These are phyloP conservation scores for Alternaria burnsii DNA, from an alignment of 2,329 filamentous ascomycete genomes.

Conservation along the genomic window DNA sequence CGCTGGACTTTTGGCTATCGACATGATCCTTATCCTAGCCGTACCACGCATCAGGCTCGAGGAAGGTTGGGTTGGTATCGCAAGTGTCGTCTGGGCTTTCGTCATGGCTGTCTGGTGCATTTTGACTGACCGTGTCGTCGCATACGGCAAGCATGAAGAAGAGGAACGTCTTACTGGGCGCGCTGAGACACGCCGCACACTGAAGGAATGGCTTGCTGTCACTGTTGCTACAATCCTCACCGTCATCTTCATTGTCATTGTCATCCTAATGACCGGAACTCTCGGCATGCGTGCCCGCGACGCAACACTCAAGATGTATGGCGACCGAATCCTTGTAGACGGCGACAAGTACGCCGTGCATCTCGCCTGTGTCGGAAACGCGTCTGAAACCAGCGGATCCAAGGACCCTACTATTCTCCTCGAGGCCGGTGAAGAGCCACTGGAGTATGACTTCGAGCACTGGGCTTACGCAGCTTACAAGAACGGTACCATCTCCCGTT, in stretches of 20 bases:
- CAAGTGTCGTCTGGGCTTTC: conserved; percentile 83
- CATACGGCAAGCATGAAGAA: conserved; percentile 92
- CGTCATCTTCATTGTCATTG: conserved; percentile 71
- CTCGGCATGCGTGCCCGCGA: conserved; percentile 83
- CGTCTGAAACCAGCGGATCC: conserved; percentile 62
- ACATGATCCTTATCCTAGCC: conserved; percentile 80
- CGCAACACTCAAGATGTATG: conserved; percentile 74
- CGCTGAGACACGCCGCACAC: conserved; percentile 80
- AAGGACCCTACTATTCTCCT: conserved; percentile 81
- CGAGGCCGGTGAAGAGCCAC: conserved; percentile 81
- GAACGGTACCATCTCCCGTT: conserved; percentile 84
- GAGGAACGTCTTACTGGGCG: conserved; percentile 92
- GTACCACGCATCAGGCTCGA: conserved; percentile 79
- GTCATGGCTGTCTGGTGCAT: conserved; percentile 82
- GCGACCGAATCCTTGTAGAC: conserved; percentile 81
- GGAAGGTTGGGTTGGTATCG: conserved; percentile 91
- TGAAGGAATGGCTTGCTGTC: conserved; percentile 86
- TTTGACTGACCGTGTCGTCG: conserved; percentile 79
- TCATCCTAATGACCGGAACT: conserved; percentile 79
- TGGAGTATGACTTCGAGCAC: conserved; percentile 79
- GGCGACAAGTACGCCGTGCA: conserved; percentile 86
- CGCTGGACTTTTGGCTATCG: conserved; percentile 71
- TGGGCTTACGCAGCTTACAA: conserved; percentile 79
- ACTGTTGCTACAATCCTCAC: conserved; percentile 77
- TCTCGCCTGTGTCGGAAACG: conserved; percentile 81